Base-by-base conservation (phyloP, 441 rosid genomes). In the Euphorbia celastroides region DNA sequence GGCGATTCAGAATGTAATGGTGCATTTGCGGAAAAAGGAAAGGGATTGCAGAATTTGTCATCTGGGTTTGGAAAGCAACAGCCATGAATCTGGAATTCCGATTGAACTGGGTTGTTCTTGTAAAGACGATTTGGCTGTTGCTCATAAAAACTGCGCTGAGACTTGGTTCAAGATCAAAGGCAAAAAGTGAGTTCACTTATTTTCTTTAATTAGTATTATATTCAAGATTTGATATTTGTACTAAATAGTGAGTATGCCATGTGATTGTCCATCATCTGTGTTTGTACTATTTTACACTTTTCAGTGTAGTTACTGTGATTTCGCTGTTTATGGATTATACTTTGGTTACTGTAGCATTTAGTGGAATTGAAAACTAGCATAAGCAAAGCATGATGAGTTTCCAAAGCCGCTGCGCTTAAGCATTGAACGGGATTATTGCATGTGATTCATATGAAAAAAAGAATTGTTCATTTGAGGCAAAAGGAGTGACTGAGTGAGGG, bases 131-230 rank as follows among this genome's bases (percentile, higher is more conserved):
- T 79, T 94, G 69, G 97, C 92, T 67, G 83, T 89, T 82, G 99
- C 96, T 67, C 99, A 93, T 77, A 89, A 79, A 82, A 84, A 82
- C 46, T 93, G 97, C 67, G 99, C 97, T 16, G 97, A 93, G 62
- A 81, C 94, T 56, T 93, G 99, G 99, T 91, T 94, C 84, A 88
- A 90, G 82, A 95, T 92, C 72, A 95, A 74, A 77, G 99, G 99
- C 75, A 88, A 92, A 78, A 87, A 79, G 95, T 84, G 60, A 84
- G 86, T 80, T n/a, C 60, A 28, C 3, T 26, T 56, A 16, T 31
- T 52, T 66, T 31, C 8, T 5, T 22, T 36, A 5, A 2, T 36
- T 3, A 19, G 14, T 60, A 56, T 56, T 16, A 11, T 25, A 19
- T 34, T 52, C 10, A 46, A 5, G 50, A 28, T 73, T 63, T 22